Conservation (phyloP, 1,284 basidiomycete species). For the Fomitopsis palustris region DNA sequence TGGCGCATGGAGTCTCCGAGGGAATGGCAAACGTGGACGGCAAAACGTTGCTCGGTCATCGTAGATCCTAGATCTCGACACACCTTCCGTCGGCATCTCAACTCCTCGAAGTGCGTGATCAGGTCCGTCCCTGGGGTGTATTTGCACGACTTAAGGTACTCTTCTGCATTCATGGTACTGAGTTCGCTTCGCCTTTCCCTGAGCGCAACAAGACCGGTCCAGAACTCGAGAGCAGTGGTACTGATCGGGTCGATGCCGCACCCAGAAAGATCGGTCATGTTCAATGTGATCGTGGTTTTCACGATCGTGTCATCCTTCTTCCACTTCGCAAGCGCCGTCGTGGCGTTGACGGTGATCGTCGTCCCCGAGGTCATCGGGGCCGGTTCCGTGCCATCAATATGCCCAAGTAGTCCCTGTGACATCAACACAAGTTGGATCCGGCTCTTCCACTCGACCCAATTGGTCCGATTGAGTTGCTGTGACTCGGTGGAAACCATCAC, state of each 20-base stretch:
- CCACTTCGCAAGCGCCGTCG: neutral
- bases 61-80: neutral
- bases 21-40: neutral
- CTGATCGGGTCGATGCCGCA: neutral
- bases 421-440: neutral
- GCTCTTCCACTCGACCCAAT: too few relatives aligned
- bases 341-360: neutral
- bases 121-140: neutral
- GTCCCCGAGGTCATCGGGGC: neutral
- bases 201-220: neutral
- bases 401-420: neutral
- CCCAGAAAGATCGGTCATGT: neutral
- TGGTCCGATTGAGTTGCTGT: too few relatives aligned
- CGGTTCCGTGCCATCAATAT: neutral
- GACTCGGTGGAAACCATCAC: too few relatives aligned
- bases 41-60: neutral
- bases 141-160: too few relatives aligned
- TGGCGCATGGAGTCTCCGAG: neutral
- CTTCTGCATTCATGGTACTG: too few relatives aligned
- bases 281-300: neutral
- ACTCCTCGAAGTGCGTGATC: neutral
- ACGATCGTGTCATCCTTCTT: neutral
- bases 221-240: neutral
- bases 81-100: neutral
- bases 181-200: too few relatives aligned